Evolutionary conservation across 192 early-diverging fungal species (phyloP).

Genomic region (Entomortierella lignicola): DNA sequence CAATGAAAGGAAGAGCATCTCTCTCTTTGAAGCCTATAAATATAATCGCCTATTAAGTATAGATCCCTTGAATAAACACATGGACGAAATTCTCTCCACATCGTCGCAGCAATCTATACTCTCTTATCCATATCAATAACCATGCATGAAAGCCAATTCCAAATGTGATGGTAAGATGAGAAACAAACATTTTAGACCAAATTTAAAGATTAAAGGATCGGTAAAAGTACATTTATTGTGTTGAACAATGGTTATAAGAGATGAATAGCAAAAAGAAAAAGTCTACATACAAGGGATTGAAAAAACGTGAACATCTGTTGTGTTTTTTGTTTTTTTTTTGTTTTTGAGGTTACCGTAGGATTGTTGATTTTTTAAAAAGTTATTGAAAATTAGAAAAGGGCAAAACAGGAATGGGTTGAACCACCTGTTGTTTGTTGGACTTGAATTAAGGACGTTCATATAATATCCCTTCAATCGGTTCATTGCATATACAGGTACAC

Average conservation of each 20-base stretch:
- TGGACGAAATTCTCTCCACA: no score
- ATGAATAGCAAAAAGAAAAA: slow-evolving; percentile 14
- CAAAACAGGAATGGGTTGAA: slow-evolving; percentile 52
- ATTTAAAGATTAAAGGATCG: slow-evolving; percentile 6
- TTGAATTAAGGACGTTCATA: slow-evolving; percentile 20
- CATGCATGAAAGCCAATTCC: no score
- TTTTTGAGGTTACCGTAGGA: not conserved
- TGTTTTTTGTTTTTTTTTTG: not conserved
- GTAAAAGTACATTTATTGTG: slow-evolving; percentile 58
- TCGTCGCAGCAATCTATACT: no score
- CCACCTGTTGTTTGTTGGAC: slow-evolving; percentile 40
- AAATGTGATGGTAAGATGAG: no score
- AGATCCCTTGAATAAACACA: no score
- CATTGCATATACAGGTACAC: slow-evolving; percentile 39
- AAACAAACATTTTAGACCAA: not conserved
- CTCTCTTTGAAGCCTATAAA: slow-evolving; percentile 11
- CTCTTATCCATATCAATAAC: no score
- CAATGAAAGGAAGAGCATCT: not conserved
- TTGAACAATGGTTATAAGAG: slow-evolving; percentile 52
- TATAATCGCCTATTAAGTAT: no score
- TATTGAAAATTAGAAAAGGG: slow-evolving; percentile 31
- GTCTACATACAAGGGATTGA: slow-evolving; percentile 48
- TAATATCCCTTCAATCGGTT: slow-evolving; percentile 27
- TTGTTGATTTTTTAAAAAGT: slow-evolving; percentile 18
- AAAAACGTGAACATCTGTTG: not conserved